Percentiles rank a stretch among this genome's conserved stretches.
Conservation (phyloP, 2,329 filamentous ascomycete species). For the Lachnellula cervina region DNA sequence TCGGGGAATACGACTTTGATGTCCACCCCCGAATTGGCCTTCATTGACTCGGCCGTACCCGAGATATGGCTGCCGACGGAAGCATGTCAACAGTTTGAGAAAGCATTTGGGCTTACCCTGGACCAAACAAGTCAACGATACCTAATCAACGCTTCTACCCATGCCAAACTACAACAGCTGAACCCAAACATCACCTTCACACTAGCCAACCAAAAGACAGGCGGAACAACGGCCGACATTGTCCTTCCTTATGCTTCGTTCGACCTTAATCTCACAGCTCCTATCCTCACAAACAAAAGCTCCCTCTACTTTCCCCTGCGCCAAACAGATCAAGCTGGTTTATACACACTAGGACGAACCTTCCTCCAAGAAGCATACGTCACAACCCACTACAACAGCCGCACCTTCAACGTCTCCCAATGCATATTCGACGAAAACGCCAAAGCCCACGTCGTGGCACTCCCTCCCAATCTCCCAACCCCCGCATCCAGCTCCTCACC, state of each 20-base stretch:
- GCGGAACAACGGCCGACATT: slow-evolving; percentile 20
- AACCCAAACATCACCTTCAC: slow-evolving; percentile 31
- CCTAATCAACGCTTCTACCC: slow-evolving; percentile 26
- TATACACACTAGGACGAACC: slow-evolving; percentile 26
- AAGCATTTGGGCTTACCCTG: slow-evolving; percentile 30
- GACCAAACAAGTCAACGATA: slow-evolving; percentile 29
- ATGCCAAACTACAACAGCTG: slow-evolving; percentile 21
- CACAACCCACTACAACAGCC: slow-evolving; percentile 25
- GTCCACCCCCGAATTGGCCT: slow-evolving; percentile 19
- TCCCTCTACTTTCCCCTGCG: slow-evolving; percentile 27
- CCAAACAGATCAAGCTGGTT: slow-evolving; percentile 12
- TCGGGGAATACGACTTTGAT: slow-evolving; percentile 19
- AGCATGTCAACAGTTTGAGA: slow-evolving; percentile 32
- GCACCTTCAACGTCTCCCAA: slow-evolving; percentile 28
- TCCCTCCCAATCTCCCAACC: slow-evolving; percentile 13
- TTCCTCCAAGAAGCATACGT: slow-evolving; percentile 31
- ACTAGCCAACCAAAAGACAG: slow-evolving; percentile 18
- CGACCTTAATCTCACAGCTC: slow-evolving; percentile 21
- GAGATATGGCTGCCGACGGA: slow-evolving; percentile 32
- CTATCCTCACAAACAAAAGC: slow-evolving; percentile 14
- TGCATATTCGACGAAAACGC: slow-evolving; percentile 16
- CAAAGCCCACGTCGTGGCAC: slow-evolving; percentile 9
- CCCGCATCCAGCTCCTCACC: neutral
- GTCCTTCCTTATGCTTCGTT: slow-evolving; percentile 27
- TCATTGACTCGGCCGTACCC: slow-evolving; percentile 33